Evolutionary conservation across 148 eudicot species (phyloP).

Genomic region (Amaranthus cruentus): DNA sequence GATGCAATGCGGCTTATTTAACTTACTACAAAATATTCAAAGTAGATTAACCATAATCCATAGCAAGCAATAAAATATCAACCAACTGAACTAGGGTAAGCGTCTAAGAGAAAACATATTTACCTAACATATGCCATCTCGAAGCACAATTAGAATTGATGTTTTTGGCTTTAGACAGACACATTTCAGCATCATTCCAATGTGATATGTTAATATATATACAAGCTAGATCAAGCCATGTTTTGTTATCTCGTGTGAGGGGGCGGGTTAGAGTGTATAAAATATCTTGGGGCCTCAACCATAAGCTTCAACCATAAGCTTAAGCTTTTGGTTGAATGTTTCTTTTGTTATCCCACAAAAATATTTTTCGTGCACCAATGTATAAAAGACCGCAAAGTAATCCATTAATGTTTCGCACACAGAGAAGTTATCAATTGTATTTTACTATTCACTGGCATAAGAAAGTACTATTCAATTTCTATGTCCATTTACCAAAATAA

Average conservation of each 20-base stretch:
- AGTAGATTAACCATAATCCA: neutral
- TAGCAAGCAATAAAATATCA: slow-evolving; percentile 1
- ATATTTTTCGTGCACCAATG: no score
- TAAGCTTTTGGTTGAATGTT: neutral
- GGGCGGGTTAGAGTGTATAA: no score
- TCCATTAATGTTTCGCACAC: no score
- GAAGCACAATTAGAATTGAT: slow-evolving; percentile 54
- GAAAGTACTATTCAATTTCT: neutral
- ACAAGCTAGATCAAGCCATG: slow-evolving; percentile 75
- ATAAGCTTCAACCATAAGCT: no score
- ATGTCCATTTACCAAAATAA: neutral
- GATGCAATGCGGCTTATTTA: neutral
- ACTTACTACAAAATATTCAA: neutral
- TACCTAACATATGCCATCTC: slow-evolving; percentile 74
- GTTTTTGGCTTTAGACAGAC: slow-evolving; percentile 65
- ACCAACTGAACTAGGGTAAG: neutral
- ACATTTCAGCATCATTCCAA: slow-evolving; percentile 73
- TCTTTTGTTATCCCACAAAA: neutral
- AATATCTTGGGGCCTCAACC: no score
- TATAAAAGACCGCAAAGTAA: no score
- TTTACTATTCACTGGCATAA: no score
- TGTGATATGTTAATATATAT: slow-evolving; percentile 62
- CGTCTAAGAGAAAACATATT: neutral
- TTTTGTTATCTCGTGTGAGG: slow-evolving; percentile 13
- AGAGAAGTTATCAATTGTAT: no score